Evolutionary conservation across 768 basidiomycete genomes (phyloP), one percentile per base, ranked within the genome.

Genomic region (Cystobasidium ongulense): DNA sequence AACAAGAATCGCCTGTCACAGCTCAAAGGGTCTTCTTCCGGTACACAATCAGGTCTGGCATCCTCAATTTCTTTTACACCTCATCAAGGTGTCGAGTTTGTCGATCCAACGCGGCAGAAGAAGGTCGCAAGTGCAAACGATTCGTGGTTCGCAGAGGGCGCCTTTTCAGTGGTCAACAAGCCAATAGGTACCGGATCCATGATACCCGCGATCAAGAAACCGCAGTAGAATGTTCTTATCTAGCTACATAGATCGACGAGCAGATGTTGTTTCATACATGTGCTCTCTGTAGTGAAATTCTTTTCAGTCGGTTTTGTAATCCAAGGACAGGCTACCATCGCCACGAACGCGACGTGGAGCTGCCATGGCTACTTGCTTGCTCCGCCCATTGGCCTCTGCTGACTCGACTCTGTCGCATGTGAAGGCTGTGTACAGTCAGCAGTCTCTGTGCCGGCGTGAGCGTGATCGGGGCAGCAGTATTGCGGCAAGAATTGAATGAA

Each of bases 51-150:
- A 74, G 27, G 73, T 67, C 72, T 73, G 53, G 52, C 62, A n/a
- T 41, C 31, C 4, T 63, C 65, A 11, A 10, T 65, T 64, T 39
- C 54, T 21, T 59, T 59, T 31, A 29, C 36, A 39, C 46, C 63
- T 5, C 63, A 1, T 76, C 29, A 72, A 90, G 91, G 92, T 38
- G 90, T 99, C 81, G 94, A 99, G 81, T 85, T 99, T 74, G 93
- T 92, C 67, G 98, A 98, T 80, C 89, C 90, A 29, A 85, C 90
- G n/a, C 87, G 81, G 54, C 77, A 88, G 64, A 87, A 89, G n/a
- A 88, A 89, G 36, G 91, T 96, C 72, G 92, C 92, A 81, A 93
- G 92, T 77, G 96, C 96, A 29, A 98, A 99, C 82, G 92, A 96
- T 67, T 86, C 89, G 31, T 99, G 96, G 96, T 99, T 99, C 81